Evolutionary conservation across 306 rosid genomes (phyloP).

Genomic region (Hippophae gyantsensis): DNA sequence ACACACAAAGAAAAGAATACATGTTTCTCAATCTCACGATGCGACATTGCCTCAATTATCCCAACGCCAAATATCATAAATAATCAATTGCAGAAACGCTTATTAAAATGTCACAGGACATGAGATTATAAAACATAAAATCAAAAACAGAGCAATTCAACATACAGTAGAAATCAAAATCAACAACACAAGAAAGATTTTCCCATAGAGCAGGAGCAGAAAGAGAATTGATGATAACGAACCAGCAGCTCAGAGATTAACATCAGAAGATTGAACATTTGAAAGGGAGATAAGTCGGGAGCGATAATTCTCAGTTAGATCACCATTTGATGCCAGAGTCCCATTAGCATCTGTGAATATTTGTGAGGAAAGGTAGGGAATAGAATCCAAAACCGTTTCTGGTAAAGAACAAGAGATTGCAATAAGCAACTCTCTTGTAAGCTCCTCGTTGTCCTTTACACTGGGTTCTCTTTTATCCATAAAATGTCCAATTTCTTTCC

Average conservation of each 20-base stretch:
- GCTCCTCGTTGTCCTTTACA: conserved; percentile 12
- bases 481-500: conserved; percentile 1
- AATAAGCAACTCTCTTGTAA: conserved; percentile 26
- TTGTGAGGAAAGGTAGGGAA: conserved; percentile 1
- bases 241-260: conserved; percentile 1
- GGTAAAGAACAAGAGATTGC: conserved; percentile 18
- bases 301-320: conserved; percentile 17
- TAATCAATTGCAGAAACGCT: too few species aligned
- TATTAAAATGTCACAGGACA: too few species aligned
- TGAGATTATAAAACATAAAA: too few species aligned
- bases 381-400: conserved; percentile 10
- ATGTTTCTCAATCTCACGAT: too few species aligned
- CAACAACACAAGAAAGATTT: too few species aligned
- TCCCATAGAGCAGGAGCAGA: too few species aligned
- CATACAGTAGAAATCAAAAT: too few species aligned
- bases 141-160: too few species aligned
- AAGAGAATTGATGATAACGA: too few species aligned
- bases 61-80: too few species aligned
- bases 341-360: not conserved
- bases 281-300: conserved; percentile 27
- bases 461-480: conserved; percentile 21
- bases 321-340: not conserved
- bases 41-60: too few species aligned
- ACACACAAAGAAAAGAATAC: too few species aligned
- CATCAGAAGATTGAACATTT: conserved; percentile 7